Evolutionary conservation across 495 filamentous ascomycete genomes (phyloP).

Genomic region (Podospora didyma): DNA sequence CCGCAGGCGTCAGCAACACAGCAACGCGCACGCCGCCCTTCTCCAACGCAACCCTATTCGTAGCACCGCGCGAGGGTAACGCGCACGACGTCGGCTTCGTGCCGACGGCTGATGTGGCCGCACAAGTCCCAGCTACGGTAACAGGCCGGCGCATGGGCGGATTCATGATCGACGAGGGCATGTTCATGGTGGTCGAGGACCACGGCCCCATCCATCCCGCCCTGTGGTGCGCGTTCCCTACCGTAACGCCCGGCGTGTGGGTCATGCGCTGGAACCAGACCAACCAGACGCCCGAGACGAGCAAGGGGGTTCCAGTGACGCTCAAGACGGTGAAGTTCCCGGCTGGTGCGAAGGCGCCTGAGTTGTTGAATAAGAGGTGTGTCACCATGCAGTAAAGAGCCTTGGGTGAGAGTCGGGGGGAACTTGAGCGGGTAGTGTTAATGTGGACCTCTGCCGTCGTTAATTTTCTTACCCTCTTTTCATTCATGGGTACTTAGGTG

Average conservation of each 20-base stretch:
- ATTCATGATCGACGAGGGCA: neutral
- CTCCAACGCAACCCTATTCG: neutral
- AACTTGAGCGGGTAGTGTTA: too few relatives aligned
- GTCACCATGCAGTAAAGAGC: neutral
- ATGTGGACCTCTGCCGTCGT: too few relatives aligned
- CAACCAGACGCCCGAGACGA: constrained; percentile 6
- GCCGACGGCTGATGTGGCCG: neutral
- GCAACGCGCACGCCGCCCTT: neutral
- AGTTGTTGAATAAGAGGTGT: neutral
- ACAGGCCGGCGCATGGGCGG: neutral
- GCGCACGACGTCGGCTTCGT: neutral
- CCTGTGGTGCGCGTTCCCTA: constrained; percentile 7
- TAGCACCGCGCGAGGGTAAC: neutral
- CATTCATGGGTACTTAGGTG: too few relatives aligned
- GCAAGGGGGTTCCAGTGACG: constrained; percentile 1
- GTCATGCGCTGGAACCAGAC: constrained; percentile 6
- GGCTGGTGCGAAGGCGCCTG: neutral
- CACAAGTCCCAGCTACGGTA: neutral
- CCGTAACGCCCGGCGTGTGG: neutral
- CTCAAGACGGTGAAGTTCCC: neutral
- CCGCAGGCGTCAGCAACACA: neutral
- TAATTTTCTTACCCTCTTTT: too few relatives aligned
- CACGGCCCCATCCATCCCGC: neutral
- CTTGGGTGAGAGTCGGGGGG: too few relatives aligned
- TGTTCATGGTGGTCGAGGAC: constrained; percentile 1